Percentiles rank a stretch among this genome's conserved stretches.
Conservation (phyloP, 257 asterid genomes). For the Verbascum thapsus region DNA sequence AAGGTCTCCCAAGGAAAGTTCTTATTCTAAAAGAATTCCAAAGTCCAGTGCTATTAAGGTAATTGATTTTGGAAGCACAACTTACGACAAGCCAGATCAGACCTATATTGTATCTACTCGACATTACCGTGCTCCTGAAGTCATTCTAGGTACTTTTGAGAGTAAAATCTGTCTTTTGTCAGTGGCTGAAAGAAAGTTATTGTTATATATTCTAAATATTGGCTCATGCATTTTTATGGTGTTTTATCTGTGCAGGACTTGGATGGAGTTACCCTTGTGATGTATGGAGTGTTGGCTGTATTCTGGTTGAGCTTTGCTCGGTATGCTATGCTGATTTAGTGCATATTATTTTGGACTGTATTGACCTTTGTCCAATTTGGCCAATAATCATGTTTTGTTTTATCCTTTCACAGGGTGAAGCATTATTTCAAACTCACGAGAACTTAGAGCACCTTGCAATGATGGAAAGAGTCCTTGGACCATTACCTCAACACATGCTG, state of each 20-base stretch:
- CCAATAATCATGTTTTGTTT: not conserved
- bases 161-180: not conserved
- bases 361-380: not conserved
- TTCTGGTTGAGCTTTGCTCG: conserved; percentile 87
- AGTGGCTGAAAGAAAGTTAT: not conserved
- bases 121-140: conserved; percentile 96
- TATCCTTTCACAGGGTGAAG: conserved; percentile 64
- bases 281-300: conserved; percentile 93
- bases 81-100: conserved; percentile 63
- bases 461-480: conserved; percentile 94
- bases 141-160: conserved; percentile 61
- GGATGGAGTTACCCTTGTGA: conserved; percentile 96
- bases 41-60: conserved; percentile 91
- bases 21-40: conserved; percentile 72
- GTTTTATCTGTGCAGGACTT: conserved; percentile 45
- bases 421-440: conserved; percentile 88
- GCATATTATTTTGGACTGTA: not conserved
- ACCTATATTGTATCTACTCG: conserved; percentile 80
- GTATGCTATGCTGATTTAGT: conserved; percentile 45
- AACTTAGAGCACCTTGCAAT: conserved; percentile 93
- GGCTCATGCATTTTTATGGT: not conserved
- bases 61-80: conserved; percentile 95
- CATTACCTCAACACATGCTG: conserved; percentile 75
- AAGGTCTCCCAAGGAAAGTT: conserved; percentile 63
- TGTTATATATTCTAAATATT: not conserved